These are phyloP conservation scores for Trichomonas vaginalis DNA, from an alignment of 208 protist species.

Conservation along the genomic window DNA sequence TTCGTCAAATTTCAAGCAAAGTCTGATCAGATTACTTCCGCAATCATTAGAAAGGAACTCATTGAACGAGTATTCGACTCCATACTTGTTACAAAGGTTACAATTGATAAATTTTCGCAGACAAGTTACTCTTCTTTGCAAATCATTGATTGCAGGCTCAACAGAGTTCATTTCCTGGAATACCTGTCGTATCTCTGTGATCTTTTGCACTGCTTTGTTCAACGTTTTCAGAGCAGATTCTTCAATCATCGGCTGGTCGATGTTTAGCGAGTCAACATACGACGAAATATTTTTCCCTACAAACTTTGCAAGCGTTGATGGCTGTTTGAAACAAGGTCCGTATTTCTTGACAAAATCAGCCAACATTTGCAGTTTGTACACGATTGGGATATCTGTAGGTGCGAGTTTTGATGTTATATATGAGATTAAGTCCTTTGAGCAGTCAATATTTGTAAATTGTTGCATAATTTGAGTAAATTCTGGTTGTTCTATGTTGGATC, in stretches of 20 bases:
- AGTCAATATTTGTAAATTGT: background rate
- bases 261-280: background rate
- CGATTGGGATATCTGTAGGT: background rate
- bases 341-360: background rate
- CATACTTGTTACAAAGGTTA: background rate
- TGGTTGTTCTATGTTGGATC: background rate
- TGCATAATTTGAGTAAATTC: background rate
- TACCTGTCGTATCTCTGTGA: background rate
- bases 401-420: background rate
- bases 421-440: background rate
- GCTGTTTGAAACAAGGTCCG: background rate
- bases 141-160: background rate
- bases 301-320: background rate
- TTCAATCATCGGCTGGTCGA: background rate
- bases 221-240: background rate
- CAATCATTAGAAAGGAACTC: background rate
- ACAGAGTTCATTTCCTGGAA: background rate
- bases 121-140: background rate
- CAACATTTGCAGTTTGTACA: background rate
- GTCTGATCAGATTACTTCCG: background rate
- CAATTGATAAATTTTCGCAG: background rate
- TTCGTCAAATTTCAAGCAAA: background rate
- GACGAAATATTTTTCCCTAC: background rate
- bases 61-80: background rate
- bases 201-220: background rate